phyloP scores from a whole-genome alignment of 768 basidiomycete genomes.

The Cystobasidiopsis lactophilus region DNA sequence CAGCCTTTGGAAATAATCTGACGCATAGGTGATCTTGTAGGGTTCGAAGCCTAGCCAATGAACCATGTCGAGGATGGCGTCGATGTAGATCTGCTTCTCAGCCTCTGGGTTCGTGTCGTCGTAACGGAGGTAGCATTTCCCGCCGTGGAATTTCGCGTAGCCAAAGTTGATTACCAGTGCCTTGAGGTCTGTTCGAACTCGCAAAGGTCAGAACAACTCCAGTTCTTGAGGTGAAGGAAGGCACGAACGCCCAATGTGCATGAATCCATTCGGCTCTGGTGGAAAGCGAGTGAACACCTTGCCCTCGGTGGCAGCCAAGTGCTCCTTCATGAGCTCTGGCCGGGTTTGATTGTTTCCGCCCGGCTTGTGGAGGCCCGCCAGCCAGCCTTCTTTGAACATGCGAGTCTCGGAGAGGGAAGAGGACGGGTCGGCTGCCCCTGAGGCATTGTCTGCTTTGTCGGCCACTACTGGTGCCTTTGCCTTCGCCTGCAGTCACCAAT shows the following conservation, averaged over 20 bases:
- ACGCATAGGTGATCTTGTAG: slow-evolving; percentile 97
- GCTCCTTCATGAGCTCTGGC: slow-evolving; percentile 51
- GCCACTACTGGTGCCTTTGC: slow-evolving; percentile 12
- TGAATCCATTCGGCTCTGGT: slow-evolving; percentile 90
- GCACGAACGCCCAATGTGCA: slow-evolving; percentile 33
- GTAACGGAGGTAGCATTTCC: slow-evolving; percentile 78
- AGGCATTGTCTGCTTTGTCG: slow-evolving; percentile 8
- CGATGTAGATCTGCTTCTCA: slow-evolving; percentile 87
- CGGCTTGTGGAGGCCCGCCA: slow-evolving; percentile 73
- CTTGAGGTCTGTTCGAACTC: slow-evolving; percentile 87
- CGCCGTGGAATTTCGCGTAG: slow-evolving; percentile 85
- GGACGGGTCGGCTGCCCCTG: background rate
- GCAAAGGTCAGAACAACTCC: background rate
- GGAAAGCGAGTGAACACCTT: slow-evolving; percentile 89
- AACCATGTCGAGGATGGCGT: slow-evolving; percentile 82
- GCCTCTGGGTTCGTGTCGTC: slow-evolving; percentile 99
- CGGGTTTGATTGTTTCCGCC: slow-evolving; percentile 79
- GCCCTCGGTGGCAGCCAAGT: slow-evolving; percentile 57
- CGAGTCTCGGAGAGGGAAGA: slow-evolving; percentile 9
- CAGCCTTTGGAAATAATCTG: slow-evolving; percentile 77
- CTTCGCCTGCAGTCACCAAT: slow-evolving; percentile 9
- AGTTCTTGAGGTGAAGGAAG: too few species aligned
- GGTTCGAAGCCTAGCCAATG: slow-evolving; percentile 96
- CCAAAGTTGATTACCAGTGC: slow-evolving; percentile 97
- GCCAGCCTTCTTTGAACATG: slow-evolving; percentile 81